Evolutionary conservation across 306 rosid genomes (phyloP).

Genomic region (Phaseolus lunatus): DNA sequence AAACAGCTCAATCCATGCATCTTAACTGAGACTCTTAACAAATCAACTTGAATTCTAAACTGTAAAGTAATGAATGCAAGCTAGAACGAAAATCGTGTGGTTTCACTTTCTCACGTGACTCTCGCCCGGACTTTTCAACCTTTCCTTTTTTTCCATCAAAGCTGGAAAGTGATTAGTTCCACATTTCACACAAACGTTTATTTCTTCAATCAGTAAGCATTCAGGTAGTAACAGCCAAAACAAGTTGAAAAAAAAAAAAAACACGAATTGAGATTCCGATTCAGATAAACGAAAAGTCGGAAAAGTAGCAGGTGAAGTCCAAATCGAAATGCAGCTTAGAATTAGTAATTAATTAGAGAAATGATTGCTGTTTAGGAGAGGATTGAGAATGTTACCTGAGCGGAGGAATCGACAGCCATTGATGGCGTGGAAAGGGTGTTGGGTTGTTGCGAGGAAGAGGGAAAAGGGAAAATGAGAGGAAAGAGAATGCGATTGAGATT

Average conservation of each 20-base stretch:
- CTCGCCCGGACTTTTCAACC: slow-evolving; percentile 26
- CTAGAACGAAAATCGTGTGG: slow-evolving; percentile 30
- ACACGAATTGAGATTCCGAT: slow-evolving; percentile 38
- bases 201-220: slow-evolving; percentile 19
- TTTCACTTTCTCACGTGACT: slow-evolving; percentile 31
- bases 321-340: slow-evolving; percentile 44
- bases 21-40: slow-evolving; percentile 7
- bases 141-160: background rate
- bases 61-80: slow-evolving; percentile 15
- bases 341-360: background rate
- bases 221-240: background rate
- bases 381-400: slow-evolving; percentile 53
- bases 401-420: slow-evolving; percentile 56
- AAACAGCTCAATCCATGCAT: slow-evolving; percentile 29
- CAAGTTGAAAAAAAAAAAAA: slow-evolving; percentile 16
- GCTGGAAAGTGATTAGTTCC: slow-evolving; percentile 32
- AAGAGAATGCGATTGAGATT: slow-evolving; percentile 37
- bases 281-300: slow-evolving; percentile 15
- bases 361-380: background rate
- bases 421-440: slow-evolving; percentile 29
- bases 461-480: background rate
- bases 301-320: background rate
- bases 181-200: background rate
- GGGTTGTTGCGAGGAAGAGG: background rate
- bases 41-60: slow-evolving; percentile 47